Conservation (phyloP, 1,139 yeast species). For the Pichia sp. region DNA sequence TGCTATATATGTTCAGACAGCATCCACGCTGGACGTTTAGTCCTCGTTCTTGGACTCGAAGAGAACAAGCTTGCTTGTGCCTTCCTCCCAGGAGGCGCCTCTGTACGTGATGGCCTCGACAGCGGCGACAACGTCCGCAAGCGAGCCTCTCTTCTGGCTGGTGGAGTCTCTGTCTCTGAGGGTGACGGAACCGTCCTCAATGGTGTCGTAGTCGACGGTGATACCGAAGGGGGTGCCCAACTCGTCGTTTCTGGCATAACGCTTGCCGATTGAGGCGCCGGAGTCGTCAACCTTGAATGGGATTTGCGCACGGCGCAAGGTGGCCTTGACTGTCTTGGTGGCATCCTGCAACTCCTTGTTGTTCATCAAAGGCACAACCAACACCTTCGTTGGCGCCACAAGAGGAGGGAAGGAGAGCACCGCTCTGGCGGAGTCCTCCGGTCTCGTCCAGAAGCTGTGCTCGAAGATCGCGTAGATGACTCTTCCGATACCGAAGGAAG, state of each 20-base stretch:
- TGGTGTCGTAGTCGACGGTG: slow-evolving; percentile 94
- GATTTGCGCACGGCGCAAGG: slow-evolving; percentile 74
- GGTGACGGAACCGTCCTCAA: slow-evolving; percentile 85
- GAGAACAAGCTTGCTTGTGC: slow-evolving; percentile 62
- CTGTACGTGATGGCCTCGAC: slow-evolving; percentile 71
- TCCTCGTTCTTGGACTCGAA: slow-evolving; percentile 43
- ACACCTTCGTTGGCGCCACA: slow-evolving; percentile 97
- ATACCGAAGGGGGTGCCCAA: slow-evolving; percentile 99
- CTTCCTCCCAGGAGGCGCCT: slow-evolving; percentile 78
- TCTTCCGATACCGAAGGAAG: slow-evolving; percentile 99
- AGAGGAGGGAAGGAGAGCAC: slow-evolving; percentile 84
- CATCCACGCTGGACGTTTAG: slow-evolving; percentile 2
- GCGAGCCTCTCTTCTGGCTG: slow-evolving; percentile 91
- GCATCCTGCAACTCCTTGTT: slow-evolving; percentile 78
- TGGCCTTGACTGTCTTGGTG: slow-evolving; percentile 61
- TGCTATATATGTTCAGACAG: background rate
- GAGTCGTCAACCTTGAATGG: slow-evolving; percentile 98
- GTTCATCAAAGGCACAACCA: slow-evolving; percentile 89
- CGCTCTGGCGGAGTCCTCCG: slow-evolving; percentile 79
- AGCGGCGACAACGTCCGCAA: slow-evolving; percentile 73
- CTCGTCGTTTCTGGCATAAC: slow-evolving; percentile 98
- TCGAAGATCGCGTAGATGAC: slow-evolving; percentile 89
- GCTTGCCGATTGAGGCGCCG: slow-evolving; percentile 95
- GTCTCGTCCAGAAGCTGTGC: slow-evolving; percentile 93
- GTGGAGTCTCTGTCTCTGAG: slow-evolving; percentile 98